Conservation (phyloP, 2,329 filamentous ascomycete genomes). For the Exserohilum rostratum region DNA sequence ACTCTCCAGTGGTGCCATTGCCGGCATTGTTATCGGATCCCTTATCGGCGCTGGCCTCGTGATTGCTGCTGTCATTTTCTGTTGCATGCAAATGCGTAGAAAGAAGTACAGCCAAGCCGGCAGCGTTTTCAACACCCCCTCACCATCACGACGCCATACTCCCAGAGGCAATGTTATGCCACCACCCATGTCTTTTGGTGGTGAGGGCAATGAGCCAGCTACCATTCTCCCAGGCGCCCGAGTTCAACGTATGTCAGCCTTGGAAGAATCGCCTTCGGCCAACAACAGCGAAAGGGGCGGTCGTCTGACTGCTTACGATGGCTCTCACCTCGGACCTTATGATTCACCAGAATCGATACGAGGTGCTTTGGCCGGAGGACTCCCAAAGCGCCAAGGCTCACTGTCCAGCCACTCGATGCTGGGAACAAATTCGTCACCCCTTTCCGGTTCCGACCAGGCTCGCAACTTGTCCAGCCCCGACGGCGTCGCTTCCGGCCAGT, state of each 20-base stretch:
- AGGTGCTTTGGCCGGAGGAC: slow-evolving; percentile 48
- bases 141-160: slow-evolving; percentile 60
- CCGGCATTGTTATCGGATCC: slow-evolving; percentile 85
- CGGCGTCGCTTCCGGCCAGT: slow-evolving; percentile 84
- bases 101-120: slow-evolving; percentile 65
- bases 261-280: slow-evolving; percentile 72
- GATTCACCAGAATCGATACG: slow-evolving; percentile 73
- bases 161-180: slow-evolving; percentile 40
- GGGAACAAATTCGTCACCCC: slow-evolving; percentile 72
- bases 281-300: slow-evolving; percentile 51
- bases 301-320: slow-evolving; percentile 29
- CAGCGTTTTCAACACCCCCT: slow-evolving; percentile 88
- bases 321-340: slow-evolving; percentile 39
- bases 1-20: slow-evolving; percentile 85
- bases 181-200: slow-evolving; percentile 51
- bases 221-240: slow-evolving; percentile 79
- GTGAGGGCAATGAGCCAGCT: slow-evolving; percentile 46
- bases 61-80: slow-evolving; percentile 65
- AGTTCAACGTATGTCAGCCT: slow-evolving; percentile 92
- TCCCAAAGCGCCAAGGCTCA: slow-evolving; percentile 78
- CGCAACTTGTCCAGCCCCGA: slow-evolving; percentile 84
- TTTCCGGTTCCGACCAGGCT: slow-evolving; percentile 52
- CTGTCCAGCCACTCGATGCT: slow-evolving; percentile 84
- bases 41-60: slow-evolving; percentile 73
- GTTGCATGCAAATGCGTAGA: slow-evolving; percentile 65